These are phyloP conservation scores for Dioscorea alata DNA, from an alignment of 106 monocot species.

Conservation along the genomic window DNA sequence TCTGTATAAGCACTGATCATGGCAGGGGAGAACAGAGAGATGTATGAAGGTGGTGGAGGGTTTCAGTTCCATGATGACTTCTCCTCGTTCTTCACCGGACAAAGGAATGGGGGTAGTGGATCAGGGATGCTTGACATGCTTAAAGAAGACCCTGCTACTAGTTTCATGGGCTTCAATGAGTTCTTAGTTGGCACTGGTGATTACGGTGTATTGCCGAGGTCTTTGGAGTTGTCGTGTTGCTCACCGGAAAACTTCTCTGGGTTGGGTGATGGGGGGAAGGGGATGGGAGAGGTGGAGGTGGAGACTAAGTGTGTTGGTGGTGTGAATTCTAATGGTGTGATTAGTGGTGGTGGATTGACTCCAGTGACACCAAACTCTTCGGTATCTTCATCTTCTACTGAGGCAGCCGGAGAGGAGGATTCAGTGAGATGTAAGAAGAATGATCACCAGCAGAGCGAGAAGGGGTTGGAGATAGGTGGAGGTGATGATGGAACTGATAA, in stretches of 20 bases:
- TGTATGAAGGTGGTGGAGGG: not conserved
- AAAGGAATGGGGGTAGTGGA: not conserved
- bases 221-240: constrained; percentile 18
- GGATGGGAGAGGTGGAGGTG: constrained; percentile 2
- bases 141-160: not conserved
- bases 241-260: constrained; percentile 6
- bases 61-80: constrained; percentile 23
- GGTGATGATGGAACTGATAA: constrained; percentile 23
- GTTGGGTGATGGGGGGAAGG: not conserved
- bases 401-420: constrained; percentile 46
- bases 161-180: constrained; percentile 23
- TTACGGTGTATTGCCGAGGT: constrained; percentile 20
- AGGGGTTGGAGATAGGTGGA: not conserved
- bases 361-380: constrained; percentile 71
- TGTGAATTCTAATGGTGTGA: not conserved
- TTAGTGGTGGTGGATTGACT: constrained; percentile 9
- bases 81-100: constrained; percentile 13
- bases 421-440: constrained; percentile 29
- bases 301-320: not conserved
- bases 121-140: not conserved
- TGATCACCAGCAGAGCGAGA: constrained; percentile 20
- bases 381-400: constrained; percentile 59
- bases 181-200: constrained; percentile 24
- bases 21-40: constrained; percentile 34
- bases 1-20: constrained; percentile 6